Base-by-base conservation (phyloP, 108 stramenopile genomes). In the Fragilaria radians region DNA sequence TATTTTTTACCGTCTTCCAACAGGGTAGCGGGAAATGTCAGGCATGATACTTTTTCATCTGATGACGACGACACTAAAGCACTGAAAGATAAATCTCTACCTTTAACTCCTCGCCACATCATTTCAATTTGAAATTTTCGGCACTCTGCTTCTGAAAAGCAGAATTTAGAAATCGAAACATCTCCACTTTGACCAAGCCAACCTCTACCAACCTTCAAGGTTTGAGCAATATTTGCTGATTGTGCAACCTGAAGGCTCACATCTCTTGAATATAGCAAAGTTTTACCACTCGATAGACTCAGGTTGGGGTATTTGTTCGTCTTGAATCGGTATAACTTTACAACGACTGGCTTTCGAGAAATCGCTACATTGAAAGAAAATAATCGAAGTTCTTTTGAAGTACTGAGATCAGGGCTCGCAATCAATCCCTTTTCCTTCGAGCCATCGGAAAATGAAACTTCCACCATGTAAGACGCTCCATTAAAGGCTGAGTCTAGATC, bases 181-280 rank as follows among this genome's bases (percentile, higher is more conserved):
- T 58, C 57, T 23, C 57, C 57, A 58, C 19, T 23, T 23, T 18
- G 33, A 34, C 57, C 57, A 17, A 58, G n/a, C 57, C 57, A 58
- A 58, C 26, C 42, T 21, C 57, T 14, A 17, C 57, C 57, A 28
- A 23, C 14, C 18, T 34, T 30, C 5, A 34, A 22, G 24, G 42
- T 17, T 24, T 21, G 18, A 30, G 32, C 57, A 14, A 58, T 18
- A 23, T 22, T 48, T 54, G 53, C 24, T 32, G 28, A n/a, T 17
- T 5, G 18, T 36, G 21, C 57, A 28, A 34, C 32, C 3, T 14
- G 25, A 18, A 58, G 57, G 14, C 26, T 22, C 3, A 31, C 34
- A 34, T 18, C 3, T 34, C 32, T 30, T 2, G 57, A 4, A 46
- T 27, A 7, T 2, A 58, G 57, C 4, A 58, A 46, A n/a, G 32